Percentiles rank a stretch among this genome's conserved stretches.
Evolutionary conservation across 306 rosid species (phyloP).

Genomic region (Vigna radiata): DNA sequence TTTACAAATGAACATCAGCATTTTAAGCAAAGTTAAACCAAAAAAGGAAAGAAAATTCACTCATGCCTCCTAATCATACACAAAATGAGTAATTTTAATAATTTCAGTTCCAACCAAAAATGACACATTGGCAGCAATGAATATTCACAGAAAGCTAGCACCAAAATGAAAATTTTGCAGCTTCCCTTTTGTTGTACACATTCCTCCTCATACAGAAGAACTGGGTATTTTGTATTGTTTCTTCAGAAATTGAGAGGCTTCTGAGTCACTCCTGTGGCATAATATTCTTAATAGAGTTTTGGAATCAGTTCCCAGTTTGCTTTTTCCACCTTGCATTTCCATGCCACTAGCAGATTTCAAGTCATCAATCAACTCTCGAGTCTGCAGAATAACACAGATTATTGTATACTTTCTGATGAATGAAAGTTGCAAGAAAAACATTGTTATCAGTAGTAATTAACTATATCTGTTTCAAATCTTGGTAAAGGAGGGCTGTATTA

Average conservation of each 20-base stretch:
- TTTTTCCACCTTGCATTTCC: conserved; percentile 70
- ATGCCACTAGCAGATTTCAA: conserved; percentile 75
- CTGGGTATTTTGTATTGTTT: conserved; percentile 94
- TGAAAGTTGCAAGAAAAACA: conserved; percentile 12
- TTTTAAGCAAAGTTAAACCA: background rate
- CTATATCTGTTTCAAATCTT: background rate
- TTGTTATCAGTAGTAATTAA: conserved; percentile 14
- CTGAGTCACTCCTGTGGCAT: conserved; percentile 87
- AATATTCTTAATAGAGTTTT: conserved; percentile 83
- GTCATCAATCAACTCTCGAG: conserved; percentile 89
- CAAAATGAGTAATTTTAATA: conserved; percentile 37
- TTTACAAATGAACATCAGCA: conserved; percentile 44
- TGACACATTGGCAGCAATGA: conserved; percentile 34
- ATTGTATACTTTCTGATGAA: conserved; percentile 8
- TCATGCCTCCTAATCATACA: conserved; percentile 36
- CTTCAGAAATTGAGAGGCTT: conserved; percentile 91
- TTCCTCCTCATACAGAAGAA: conserved; percentile 63
- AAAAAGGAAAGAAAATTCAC: background rate
- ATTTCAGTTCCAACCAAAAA: conserved; percentile 15
- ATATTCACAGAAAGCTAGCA: conserved; percentile 49
- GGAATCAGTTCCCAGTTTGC: conserved; percentile 90
- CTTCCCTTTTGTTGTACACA: conserved; percentile 38
- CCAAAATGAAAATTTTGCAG: conserved; percentile 38
- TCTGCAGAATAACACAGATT: conserved; percentile 57
- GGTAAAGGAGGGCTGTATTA: background rate